Conservation (phyloP, 495 filamentous ascomycete species). For the Penicillium paxilli region DNA sequence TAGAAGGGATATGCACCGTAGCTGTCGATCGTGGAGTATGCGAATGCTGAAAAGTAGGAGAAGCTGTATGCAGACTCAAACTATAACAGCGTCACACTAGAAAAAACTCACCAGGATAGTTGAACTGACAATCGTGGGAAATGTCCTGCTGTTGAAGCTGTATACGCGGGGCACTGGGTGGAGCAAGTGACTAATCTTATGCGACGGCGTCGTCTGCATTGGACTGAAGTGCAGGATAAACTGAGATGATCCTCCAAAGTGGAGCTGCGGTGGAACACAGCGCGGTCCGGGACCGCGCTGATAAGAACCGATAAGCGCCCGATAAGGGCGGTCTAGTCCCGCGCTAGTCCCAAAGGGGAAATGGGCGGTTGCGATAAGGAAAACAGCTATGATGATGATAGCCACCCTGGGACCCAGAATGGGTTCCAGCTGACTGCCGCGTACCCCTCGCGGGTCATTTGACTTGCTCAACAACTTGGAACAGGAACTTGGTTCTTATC, state of each 20-base stretch:
- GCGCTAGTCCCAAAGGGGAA: background rate
- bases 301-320: conserved; percentile 9
- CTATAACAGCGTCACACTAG: background rate
- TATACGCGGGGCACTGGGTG: conserved; percentile 25
- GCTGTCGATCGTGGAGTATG: background rate
- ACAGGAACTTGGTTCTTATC: background rate
- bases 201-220: conserved; percentile 12
- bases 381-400: background rate
- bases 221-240: conserved; percentile 7
- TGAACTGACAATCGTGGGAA: background rate
- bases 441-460: background rate
- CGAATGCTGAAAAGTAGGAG: background rate
- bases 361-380: background rate
- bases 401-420: no score
- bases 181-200: conserved; percentile 6
- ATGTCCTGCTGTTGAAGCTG: background rate
- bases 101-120: conserved; percentile 9
- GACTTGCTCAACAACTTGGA: background rate
- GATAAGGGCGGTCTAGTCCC: conserved; percentile 3
- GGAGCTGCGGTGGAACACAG: background rate
- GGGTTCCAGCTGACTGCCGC: no score
- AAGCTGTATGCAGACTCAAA: background rate
- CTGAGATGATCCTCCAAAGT: background rate
- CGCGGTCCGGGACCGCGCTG: conserved; percentile 7
- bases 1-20: conserved; percentile 6